Percentiles rank a stretch among this genome's conserved stretches.
Evolutionary conservation across 1,284 basidiomycete species (phyloP).

Genomic region (Cutaneotrichosporon cavernicola): DNA sequence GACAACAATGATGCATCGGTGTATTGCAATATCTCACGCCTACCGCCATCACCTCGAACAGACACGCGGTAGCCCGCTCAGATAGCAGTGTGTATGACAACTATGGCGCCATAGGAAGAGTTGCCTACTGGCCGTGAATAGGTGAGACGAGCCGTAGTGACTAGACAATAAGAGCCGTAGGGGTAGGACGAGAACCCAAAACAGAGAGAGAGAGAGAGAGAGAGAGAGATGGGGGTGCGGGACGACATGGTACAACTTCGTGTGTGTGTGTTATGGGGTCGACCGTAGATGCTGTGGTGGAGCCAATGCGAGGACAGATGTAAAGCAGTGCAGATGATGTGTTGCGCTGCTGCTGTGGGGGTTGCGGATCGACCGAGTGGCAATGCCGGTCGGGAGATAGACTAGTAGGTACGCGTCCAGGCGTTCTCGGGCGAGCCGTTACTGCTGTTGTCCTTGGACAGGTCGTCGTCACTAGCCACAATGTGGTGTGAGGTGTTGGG

Average conservation of each 20-base stretch:
- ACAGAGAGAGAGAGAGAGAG: not conserved
- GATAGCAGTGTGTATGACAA: conserved; percentile 11
- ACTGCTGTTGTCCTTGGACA: conserved; percentile 20
- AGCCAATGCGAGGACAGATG: not conserved
- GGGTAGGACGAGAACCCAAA: conserved; percentile 1
- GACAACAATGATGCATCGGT: not conserved
- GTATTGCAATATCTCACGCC: not conserved
- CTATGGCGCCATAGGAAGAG: conserved; percentile 2
- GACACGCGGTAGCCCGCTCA: conserved; percentile 11
- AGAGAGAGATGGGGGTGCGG: not conserved
- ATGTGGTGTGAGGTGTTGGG: conserved; percentile 10
- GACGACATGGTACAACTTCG: not conserved
- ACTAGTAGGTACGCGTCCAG: conserved; percentile 2
- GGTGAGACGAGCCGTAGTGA: not conserved
- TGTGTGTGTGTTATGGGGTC: not conserved
- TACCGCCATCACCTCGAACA: not conserved
- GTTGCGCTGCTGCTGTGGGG: not conserved
- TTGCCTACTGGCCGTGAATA: not conserved
- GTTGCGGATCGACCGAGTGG: not conserved
- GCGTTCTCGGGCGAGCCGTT: conserved; percentile 7
- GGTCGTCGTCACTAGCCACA: conserved; percentile 18
- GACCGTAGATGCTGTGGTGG: not conserved
- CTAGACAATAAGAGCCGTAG: conserved; percentile 13
- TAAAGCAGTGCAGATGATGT: not conserved
- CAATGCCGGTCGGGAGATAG: not conserved